A percentile compares a stretch with the other conserved stretches of the same genome.
phyloP scores from a whole-genome alignment of 139 green algal species.

The Dunaliella primolecta region DNA sequence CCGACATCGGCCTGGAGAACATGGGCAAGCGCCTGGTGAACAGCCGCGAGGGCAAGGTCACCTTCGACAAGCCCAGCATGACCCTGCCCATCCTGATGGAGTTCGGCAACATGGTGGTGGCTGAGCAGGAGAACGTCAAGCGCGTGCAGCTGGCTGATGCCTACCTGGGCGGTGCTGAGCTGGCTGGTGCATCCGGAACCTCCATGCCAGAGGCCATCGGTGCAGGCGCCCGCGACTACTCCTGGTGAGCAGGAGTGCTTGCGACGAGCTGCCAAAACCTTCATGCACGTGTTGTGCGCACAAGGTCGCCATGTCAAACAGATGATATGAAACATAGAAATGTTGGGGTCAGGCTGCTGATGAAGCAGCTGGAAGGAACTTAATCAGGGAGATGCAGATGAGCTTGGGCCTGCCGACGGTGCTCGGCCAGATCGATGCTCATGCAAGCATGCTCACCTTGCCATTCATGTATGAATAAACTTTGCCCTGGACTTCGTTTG shows the following conservation, averaged over 20 bases:
- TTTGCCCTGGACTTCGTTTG: too few relatives aligned
- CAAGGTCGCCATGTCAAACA: too few relatives aligned
- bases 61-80: slow-evolving; percentile 88
- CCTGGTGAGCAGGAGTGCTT: not conserved
- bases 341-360: too few relatives aligned
- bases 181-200: slow-evolving; percentile 69
- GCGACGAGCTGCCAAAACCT: too few relatives aligned
- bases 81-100: slow-evolving; percentile 76
- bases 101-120: slow-evolving; percentile 84
- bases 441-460: too few relatives aligned
- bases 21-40: slow-evolving; percentile 90
- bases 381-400: too few relatives aligned
- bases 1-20: slow-evolving; percentile 79
- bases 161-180: slow-evolving; percentile 85
- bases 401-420: too few relatives aligned
- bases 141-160: slow-evolving; percentile 95
- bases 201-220: slow-evolving; percentile 65
- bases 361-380: too few relatives aligned
- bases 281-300: too few relatives aligned
- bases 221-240: not conserved
- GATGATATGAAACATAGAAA: too few relatives aligned
- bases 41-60: slow-evolving; percentile 75
- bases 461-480: too few relatives aligned
- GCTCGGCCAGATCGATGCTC: too few relatives aligned
- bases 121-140: slow-evolving; percentile 99